Evolutionary conservation across 2,329 filamentous ascomycete genomes (phyloP).

Genomic region (Didymellaceae sp.): DNA sequence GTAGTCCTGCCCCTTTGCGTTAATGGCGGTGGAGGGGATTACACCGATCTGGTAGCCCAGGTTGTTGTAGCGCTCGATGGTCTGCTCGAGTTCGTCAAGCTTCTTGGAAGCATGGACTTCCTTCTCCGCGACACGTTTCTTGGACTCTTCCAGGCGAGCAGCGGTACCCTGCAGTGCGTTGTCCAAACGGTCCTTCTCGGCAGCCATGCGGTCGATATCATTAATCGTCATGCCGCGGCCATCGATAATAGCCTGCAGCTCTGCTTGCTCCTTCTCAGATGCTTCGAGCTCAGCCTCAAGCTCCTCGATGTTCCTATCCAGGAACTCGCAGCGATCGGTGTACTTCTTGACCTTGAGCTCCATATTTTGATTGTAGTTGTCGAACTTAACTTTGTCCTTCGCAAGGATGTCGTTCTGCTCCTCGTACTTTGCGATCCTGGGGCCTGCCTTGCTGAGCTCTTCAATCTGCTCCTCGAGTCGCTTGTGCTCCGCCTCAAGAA

Average conservation of each 20-base stretch:
- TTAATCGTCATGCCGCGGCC: constrained; percentile 94
- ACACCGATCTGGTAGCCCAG: constrained; percentile 91
- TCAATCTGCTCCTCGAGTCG: constrained; percentile 84
- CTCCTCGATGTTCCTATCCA: constrained; percentile 88
- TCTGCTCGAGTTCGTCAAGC: constrained; percentile 89
- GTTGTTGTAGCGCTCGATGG: constrained; percentile 91
- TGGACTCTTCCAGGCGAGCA: constrained; percentile 80
- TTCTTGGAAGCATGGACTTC: constrained; percentile 86
- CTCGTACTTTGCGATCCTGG: constrained; percentile 82
- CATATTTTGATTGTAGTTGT: constrained; percentile 88
- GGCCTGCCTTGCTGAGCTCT: constrained; percentile 84
- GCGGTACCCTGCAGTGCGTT: constrained; percentile 81
- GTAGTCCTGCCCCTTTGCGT: constrained; percentile 83
- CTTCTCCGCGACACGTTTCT: constrained; percentile 81
- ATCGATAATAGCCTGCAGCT: constrained; percentile 85
- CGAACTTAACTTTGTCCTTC: constrained; percentile 93
- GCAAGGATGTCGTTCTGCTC: constrained; percentile 92
- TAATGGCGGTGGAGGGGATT: constrained; percentile 82
- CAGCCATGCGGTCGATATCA: constrained; percentile 99
- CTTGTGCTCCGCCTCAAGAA: constrained; percentile 85
- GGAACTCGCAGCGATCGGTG: constrained; percentile 75
- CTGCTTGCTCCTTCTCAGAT: constrained; percentile 76
- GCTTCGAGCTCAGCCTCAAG: constrained; percentile 85
- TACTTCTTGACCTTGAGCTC: constrained; percentile 88
- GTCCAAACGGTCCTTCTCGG: constrained; percentile 91